A percentile compares a stretch with the other conserved stretches of the same genome.
Evolutionary conservation across 257 asterid genomes (phyloP).

Genomic region (Plectranthus barbatus): DNA sequence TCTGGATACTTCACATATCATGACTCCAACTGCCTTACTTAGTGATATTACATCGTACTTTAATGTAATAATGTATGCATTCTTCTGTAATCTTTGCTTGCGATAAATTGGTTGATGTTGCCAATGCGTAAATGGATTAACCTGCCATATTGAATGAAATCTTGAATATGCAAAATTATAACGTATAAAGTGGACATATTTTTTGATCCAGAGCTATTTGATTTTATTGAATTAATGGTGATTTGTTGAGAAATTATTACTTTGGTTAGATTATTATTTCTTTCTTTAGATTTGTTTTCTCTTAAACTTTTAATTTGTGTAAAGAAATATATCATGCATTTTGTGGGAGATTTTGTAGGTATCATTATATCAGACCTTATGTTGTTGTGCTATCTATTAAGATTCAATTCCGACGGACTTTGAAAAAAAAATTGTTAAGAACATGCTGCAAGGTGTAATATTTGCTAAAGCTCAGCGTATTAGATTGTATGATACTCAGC

Average conservation of each 20-base stretch:
- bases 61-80: neutral
- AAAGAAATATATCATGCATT: neutral
- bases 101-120: neutral
- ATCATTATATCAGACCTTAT: no score
- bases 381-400: no score
- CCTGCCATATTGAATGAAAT: neutral
- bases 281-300: neutral
- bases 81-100: slow-evolving; percentile 1
- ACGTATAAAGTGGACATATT: neutral
- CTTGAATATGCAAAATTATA: neutral
- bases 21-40: neutral
- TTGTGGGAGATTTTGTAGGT: neutral
- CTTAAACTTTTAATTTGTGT: neutral
- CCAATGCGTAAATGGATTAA: neutral
- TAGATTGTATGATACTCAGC: no score
- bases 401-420: no score
- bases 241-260: neutral
- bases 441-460: no score
- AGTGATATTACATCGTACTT: neutral
- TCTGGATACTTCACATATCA: neutral
- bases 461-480: no score
- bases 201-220: neutral
- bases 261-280: neutral
- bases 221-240: neutral
- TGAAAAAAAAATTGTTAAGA: no score